Conservation (phyloP, 345 rosid genomes). For the Cardiospermum halicacabum region DNA sequence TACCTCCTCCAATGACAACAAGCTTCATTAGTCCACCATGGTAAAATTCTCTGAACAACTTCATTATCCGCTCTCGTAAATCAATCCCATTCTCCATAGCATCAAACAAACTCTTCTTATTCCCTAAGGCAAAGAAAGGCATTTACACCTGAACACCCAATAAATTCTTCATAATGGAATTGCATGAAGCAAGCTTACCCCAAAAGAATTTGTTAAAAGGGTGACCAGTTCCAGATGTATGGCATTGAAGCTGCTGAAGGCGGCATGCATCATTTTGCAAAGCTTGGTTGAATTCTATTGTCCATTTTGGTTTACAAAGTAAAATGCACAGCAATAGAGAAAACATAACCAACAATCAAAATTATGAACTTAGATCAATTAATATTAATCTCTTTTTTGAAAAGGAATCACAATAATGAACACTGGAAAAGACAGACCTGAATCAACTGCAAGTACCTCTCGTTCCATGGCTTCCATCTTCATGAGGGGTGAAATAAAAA, state of each 20-base stretch:
- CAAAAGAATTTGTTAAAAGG: constrained; percentile 80
- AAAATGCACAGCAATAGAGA: constrained; percentile 15
- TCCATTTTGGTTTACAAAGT: constrained; percentile 20
- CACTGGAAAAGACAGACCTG: constrained; percentile 47
- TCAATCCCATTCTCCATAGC: constrained; percentile 83
- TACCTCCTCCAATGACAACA: constrained; percentile 98
- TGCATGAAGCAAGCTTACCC: constrained; percentile 57
- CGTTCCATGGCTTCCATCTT: constrained; percentile 94
- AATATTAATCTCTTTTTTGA: not conserved
- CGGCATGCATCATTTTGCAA: constrained; percentile 90
- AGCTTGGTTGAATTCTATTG: constrained; percentile 85
- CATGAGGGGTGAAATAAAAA: constrained; percentile 94
- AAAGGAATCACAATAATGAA: constrained; percentile 5
- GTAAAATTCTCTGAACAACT: constrained; percentile 63
- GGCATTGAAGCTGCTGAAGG: constrained; percentile 92
- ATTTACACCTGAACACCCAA: constrained; percentile 11
- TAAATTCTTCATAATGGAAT: constrained; percentile 16
- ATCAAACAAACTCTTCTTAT: constrained; percentile 85
- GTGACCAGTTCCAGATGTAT: constrained; percentile 64
- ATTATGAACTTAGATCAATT: not conserved
- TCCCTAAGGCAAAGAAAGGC: constrained; percentile 52
- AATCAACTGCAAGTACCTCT: constrained; percentile 95
- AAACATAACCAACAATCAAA: constrained; percentile 11
- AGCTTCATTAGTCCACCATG: constrained; percentile 93
- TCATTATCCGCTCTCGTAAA: constrained; percentile 66